A percentile compares a stretch with the other conserved stretches of the same genome.
phyloP scores from a whole-genome alignment of 73 alveolate genomes.

The Halteria grandinella region DNA sequence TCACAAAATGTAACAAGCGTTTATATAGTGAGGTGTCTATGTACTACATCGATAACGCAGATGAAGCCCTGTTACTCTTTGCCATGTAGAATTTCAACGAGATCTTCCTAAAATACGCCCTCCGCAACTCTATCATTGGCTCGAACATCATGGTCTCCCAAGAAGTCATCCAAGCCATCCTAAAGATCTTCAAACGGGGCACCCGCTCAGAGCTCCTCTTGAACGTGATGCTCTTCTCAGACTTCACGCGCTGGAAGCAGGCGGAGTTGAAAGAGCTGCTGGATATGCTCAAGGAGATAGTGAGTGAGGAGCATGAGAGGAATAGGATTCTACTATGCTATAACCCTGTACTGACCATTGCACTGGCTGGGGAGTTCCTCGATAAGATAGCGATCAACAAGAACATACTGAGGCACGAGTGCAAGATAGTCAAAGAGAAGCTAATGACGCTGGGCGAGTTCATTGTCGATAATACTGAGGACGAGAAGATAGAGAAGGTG shows the following conservation, averaged over 20 bases:
- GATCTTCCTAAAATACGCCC: constrained; percentile 52
- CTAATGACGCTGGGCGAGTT: constrained; percentile 51
- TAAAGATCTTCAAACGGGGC: constrained; percentile 40
- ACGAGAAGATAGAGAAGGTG: constrained; percentile 54
- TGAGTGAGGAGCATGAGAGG: constrained; percentile 22
- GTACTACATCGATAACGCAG: constrained; percentile 44
- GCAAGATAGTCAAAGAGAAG: constrained; percentile 21
- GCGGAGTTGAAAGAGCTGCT: constrained; percentile 2
- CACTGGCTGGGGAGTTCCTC: constrained; percentile 52
- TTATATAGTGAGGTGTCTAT: constrained; percentile 29
- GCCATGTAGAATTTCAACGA: constrained; percentile 61
- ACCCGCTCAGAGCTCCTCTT: constrained; percentile 27
- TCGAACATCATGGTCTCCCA: neutral
- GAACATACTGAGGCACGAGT: constrained; percentile 60
- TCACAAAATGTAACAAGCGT: neutral
- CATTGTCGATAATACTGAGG: constrained; percentile 44
- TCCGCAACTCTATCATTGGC: constrained; percentile 44
- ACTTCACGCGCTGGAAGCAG: constrained; percentile 58
- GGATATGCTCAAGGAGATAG: constrained; percentile 47
- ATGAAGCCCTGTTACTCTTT: constrained; percentile 47
- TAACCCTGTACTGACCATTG: constrained; percentile 53
- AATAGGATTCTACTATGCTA: constrained; percentile 50
- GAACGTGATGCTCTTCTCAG: constrained; percentile 50
- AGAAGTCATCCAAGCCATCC: constrained; percentile 3
- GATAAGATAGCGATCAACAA: constrained; percentile 25